Percentiles rank a stretch among this genome's conserved stretches.
These are phyloP conservation scores for Tetradesmus lagerheimii DNA, from an alignment of 139 green algal genomes.

Conservation along the genomic window DNA sequence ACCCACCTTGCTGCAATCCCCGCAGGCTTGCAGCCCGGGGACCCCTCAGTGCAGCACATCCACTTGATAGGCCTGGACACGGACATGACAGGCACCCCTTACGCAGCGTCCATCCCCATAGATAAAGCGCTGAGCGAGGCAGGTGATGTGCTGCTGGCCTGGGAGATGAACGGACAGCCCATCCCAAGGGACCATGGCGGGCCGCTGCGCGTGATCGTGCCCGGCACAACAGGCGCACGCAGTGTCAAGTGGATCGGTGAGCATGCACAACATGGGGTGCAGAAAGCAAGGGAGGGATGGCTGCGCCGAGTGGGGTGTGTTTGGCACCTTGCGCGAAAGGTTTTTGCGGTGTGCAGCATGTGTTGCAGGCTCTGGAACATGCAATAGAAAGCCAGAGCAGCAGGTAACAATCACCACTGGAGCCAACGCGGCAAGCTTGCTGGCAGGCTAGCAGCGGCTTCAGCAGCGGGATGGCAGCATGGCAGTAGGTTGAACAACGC, in stretches of 20 bases:
- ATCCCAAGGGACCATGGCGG: slow-evolving; percentile 84
- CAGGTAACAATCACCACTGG: no score
- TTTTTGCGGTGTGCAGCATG: no score
- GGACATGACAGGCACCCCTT: slow-evolving; percentile 60
- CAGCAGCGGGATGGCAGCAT: no score
- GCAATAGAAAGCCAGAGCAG: no score
- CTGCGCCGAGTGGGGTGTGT: no score
- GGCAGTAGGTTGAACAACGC: no score
- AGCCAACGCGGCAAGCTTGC: no score
- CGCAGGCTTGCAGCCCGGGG: slow-evolving; percentile 42
- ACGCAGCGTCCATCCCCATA: slow-evolving; percentile 83
- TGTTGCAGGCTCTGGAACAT: no score
- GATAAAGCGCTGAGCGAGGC: slow-evolving; percentile 59
- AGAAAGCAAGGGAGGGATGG: background rate
- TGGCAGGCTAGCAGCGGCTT: no score
- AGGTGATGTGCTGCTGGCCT: slow-evolving; percentile 90
- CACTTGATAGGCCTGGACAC: slow-evolving; percentile 85
- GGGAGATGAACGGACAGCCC: slow-evolving; percentile 93
- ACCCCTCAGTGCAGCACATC: slow-evolving; percentile 66
- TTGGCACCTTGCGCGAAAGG: no score
- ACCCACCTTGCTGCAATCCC: background rate
- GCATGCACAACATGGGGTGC: background rate
- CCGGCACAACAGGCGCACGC: slow-evolving; percentile 80
- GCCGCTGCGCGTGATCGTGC: slow-evolving; percentile 84
- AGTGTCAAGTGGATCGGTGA: slow-evolving; percentile 89